Evolutionary conservation across 768 basidiomycete species (phyloP).

Genomic region (Trichaptum fuscoviolaceum): DNA sequence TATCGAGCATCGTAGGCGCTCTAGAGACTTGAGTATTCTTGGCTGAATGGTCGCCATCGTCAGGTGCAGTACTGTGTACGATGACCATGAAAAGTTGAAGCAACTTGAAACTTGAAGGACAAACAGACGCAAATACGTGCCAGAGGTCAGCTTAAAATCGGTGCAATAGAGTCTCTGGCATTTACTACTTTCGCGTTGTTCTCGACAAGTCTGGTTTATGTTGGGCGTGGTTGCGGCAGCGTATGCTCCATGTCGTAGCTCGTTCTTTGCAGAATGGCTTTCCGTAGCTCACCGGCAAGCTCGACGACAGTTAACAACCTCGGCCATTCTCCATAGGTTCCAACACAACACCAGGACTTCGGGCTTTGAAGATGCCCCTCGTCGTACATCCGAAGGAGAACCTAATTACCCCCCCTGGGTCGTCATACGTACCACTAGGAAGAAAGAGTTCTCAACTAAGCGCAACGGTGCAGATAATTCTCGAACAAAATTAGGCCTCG

Average conservation of each 20-base stretch:
- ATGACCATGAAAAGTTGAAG: neutral
- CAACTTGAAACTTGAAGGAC: neutral
- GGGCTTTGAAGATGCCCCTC: neutral
- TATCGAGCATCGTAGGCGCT: slow-evolving; percentile 59
- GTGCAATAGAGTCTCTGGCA: neutral
- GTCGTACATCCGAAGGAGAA: neutral
- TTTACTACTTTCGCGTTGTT: neutral
- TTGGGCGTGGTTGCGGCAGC: neutral
- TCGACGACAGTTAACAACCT: neutral
- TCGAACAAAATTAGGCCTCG: neutral
- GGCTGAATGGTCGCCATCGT: slow-evolving; percentile 35
- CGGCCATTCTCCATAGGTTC: neutral
- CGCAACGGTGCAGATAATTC: neutral
- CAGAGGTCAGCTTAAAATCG: neutral
- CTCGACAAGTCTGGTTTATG: neutral
- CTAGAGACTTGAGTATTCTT: slow-evolving; percentile 55
- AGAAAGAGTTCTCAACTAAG: neutral
- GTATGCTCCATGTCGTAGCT: neutral
- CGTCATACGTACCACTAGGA: neutral
- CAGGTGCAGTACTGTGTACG: too few species aligned
- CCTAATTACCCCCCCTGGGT: neutral
- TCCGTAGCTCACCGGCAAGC: neutral
- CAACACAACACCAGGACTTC: neutral
- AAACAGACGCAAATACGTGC: neutral
- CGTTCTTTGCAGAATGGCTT: neutral